Evolutionary conservation across 371 early-diverging fungal genomes (phyloP).

Genomic region (Mortierella sp.): DNA sequence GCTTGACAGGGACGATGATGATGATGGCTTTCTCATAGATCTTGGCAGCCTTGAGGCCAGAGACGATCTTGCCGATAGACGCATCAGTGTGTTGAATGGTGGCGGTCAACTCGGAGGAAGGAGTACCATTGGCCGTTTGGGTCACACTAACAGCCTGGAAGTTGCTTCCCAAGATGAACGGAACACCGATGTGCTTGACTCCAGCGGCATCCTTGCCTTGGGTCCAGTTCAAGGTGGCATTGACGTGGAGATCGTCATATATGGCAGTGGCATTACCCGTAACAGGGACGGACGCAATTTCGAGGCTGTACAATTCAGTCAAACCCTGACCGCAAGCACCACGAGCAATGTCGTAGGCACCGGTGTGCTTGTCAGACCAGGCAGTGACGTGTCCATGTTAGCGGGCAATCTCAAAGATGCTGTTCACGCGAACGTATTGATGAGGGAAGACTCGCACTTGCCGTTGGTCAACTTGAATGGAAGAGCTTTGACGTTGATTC

Average conservation of each 20-base stretch:
- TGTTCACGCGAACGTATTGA: conserved; percentile 17
- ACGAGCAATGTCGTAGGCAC: conserved; percentile 15
- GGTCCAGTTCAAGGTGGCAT: conserved; percentile 11
- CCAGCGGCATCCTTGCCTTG: conserved; percentile 18
- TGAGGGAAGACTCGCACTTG: conserved; percentile 9
- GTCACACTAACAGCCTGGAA: conserved; percentile 4
- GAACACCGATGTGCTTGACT: conserved; percentile 1
- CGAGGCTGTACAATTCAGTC: conserved; percentile 6
- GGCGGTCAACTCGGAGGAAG: conserved; percentile 1
- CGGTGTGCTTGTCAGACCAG: conserved; percentile 17
- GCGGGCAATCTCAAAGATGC: conserved; percentile 14
- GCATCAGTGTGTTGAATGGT: conserved; percentile 7
- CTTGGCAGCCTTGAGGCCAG: conserved; percentile 11
- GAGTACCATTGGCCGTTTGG: conserved; percentile 7
- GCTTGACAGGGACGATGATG: conserved; percentile 18
- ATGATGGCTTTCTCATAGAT: conserved; percentile 6
- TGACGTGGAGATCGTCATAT: conserved; percentile 13
- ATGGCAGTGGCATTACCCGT: background rate
- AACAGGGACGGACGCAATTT: conserved; percentile 1
- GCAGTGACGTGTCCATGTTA: conserved; percentile 7
- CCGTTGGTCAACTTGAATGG: background rate
- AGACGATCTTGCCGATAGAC: conserved; percentile 3
- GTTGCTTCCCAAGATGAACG: conserved; percentile 4
- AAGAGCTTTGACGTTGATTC: conserved; percentile 7
- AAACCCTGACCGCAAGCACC: conserved; percentile 5